Conservation (phyloP, 768 basidiomycete genomes). For the Postia placenta region DNA sequence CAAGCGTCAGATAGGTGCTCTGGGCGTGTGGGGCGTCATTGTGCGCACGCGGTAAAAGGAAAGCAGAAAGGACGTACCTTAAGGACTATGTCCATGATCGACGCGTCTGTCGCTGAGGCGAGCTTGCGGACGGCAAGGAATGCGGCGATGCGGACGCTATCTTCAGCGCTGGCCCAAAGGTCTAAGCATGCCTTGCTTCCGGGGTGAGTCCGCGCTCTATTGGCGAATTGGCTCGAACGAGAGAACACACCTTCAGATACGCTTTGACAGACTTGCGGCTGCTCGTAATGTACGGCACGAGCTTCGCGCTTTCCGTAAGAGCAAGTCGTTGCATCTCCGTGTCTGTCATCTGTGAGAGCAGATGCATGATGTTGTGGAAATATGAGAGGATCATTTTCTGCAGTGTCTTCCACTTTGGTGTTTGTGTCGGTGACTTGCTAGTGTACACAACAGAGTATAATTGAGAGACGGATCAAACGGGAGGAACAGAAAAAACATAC, state of each 20-base stretch:
- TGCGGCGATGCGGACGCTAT: constrained; percentile 77
- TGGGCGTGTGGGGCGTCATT: no score
- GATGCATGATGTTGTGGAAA: constrained; percentile 79
- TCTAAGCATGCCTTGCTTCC: constrained; percentile 79
- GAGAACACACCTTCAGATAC: constrained; percentile 77
- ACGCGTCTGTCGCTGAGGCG: constrained; percentile 70
- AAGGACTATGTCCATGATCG: constrained; percentile 77
- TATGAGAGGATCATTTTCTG: constrained; percentile 87
- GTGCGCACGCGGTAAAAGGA: no score
- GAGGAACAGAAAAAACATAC: constrained; percentile 39
- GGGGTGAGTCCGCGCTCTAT: no score
- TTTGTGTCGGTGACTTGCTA: constrained; percentile 83
- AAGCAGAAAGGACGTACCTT: constrained; percentile 55
- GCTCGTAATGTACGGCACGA: constrained; percentile 82
- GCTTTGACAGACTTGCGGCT: constrained; percentile 80
- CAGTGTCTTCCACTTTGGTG: constrained; percentile 72
- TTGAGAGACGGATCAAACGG: neutral
- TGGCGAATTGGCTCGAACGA: no score
- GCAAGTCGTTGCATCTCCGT: constrained; percentile 61
- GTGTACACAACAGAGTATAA: constrained; percentile 4
- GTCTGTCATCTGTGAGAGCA: constrained; percentile 73
- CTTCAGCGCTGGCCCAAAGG: constrained; percentile 78
- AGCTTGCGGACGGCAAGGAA: constrained; percentile 82
- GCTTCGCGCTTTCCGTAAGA: constrained; percentile 78
- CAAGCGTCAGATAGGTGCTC: constrained; percentile 85